Evolutionary conservation across 148 eudicot genomes (phyloP).

Genomic region (Polygonum aviculare): DNA sequence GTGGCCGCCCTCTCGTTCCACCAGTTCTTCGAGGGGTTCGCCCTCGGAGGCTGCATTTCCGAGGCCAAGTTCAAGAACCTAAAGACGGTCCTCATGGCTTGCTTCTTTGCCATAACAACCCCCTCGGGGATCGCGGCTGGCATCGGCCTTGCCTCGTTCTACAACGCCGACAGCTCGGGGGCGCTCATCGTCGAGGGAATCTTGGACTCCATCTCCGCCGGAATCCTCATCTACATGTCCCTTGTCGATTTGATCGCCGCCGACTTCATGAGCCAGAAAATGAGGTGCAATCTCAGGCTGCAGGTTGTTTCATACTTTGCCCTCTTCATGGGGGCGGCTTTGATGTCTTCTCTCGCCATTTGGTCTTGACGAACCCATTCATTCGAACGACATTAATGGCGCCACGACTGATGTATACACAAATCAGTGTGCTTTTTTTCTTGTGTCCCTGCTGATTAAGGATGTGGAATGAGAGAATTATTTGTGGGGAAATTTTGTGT

Average conservation of each 20-base stretch:
- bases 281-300: conserved; percentile 22
- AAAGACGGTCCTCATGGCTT: conserved; percentile 26
- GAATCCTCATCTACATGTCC: conserved; percentile 43
- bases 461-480: no score
- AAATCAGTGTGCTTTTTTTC: no score
- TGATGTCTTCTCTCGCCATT: conserved; percentile 16
- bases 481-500: no score
- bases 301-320: conserved; percentile 16
- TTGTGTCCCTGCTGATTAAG: no score
- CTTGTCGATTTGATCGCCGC: conserved; percentile 37
- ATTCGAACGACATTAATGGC: neutral
- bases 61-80: conserved; percentile 29
- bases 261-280: conserved; percentile 32
- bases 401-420: neutral
- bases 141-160: conserved; percentile 28
- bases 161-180: conserved; percentile 28
- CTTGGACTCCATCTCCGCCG: conserved; percentile 29
- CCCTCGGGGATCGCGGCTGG: conserved; percentile 33
- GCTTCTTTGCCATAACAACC: conserved; percentile 35
- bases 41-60: conserved; percentile 43
- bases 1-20: conserved; percentile 38
- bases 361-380: conserved; percentile 3
- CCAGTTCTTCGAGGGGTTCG: conserved; percentile 43
- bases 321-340: conserved; percentile 20
- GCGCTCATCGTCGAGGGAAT: conserved; percentile 34